Conservation (phyloP, 768 basidiomycete genomes). For the Goffeauzyma gilvescens region DNA sequence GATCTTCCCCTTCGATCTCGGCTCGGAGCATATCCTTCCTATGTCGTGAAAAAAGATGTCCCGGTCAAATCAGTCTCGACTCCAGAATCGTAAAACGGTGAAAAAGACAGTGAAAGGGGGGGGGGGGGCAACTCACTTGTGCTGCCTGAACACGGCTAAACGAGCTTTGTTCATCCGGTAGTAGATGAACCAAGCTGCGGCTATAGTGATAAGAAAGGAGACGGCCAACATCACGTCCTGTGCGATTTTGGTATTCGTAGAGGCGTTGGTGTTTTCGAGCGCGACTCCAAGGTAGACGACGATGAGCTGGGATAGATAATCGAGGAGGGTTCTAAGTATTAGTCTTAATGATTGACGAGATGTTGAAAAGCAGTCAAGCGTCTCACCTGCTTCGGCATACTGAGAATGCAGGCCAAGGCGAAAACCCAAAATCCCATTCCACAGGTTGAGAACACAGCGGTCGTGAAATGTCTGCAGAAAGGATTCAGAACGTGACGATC, state of each 20-base stretch:
- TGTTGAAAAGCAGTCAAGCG: background rate
- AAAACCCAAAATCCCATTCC: conserved; percentile 29
- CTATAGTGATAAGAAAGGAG: conserved; percentile 36
- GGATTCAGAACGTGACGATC: background rate
- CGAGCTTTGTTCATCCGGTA: conserved; percentile 26
- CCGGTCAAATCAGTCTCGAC: too few relatives aligned
- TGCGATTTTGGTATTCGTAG: conserved; percentile 42
- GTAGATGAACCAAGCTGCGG: conserved; percentile 45
- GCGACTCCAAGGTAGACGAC: conserved; percentile 72
- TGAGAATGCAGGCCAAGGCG: conserved; percentile 19
- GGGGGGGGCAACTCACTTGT: conserved; percentile 14
- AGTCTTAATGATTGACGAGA: background rate
- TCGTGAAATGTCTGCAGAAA: conserved; percentile 12
- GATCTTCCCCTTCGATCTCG: background rate
- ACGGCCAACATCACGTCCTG: conserved; percentile 49
- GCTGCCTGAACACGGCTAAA: conserved; percentile 22
- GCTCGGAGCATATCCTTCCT: background rate
- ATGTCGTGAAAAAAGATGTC: background rate
- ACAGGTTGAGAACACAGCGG: conserved; percentile 28
- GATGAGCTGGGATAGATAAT: conserved; percentile 70
- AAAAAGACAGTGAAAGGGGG: background rate
- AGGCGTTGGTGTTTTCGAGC: conserved; percentile 26
- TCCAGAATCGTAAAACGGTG: too few relatives aligned
- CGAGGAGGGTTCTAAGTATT: conserved; percentile 38
- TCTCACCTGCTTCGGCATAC: conserved; percentile 30